Conservation (phyloP, 352 stramenopile genomes). For the Pythium rhizo-oryzae region DNA sequence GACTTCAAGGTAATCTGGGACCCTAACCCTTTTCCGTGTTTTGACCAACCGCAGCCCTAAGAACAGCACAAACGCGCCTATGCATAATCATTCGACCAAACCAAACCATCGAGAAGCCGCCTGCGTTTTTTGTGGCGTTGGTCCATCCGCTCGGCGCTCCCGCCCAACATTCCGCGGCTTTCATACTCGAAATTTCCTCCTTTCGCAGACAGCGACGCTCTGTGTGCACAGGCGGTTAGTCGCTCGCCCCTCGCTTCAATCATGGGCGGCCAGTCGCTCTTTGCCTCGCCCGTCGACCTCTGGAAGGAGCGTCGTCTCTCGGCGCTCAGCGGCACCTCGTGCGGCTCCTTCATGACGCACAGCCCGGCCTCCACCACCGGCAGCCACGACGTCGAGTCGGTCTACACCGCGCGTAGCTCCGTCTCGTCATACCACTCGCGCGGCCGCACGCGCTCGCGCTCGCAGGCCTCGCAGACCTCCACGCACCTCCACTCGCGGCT, state of each 20-base stretch:
- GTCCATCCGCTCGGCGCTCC: slow-evolving; percentile 4
- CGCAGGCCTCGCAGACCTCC: slow-evolving; percentile 5
- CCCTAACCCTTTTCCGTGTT: slow-evolving; percentile 10
- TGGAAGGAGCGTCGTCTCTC: slow-evolving; percentile 51
- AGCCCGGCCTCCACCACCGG: slow-evolving; percentile 12
- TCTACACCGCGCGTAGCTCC: slow-evolving; percentile 28
- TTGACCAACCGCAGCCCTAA: slow-evolving; percentile 10
- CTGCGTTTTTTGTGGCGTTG: slow-evolving; percentile 11
- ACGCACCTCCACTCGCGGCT: slow-evolving; percentile 3
- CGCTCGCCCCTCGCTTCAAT: background rate
- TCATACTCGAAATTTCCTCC: slow-evolving; percentile 12
- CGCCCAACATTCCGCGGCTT: background rate
- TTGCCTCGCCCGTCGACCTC: slow-evolving; percentile 14
- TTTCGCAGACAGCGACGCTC: background rate
- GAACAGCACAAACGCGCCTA: slow-evolving; percentile 10
- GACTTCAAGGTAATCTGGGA: slow-evolving; percentile 27
- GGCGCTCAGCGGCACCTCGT: slow-evolving; percentile 53
- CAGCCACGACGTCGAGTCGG: slow-evolving; percentile 26
- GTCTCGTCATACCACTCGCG: slow-evolving; percentile 12
- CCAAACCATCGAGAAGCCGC: slow-evolving; percentile 1
- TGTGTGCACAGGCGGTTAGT: background rate
- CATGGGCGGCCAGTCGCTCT: slow-evolving; percentile 24
- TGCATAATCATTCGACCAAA: slow-evolving; percentile 21
- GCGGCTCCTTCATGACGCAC: slow-evolving; percentile 40
- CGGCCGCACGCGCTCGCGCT: slow-evolving; percentile 22